A percentile compares a stretch with the other conserved stretches of the same genome.
Evolutionary conservation across 768 basidiomycete genomes (phyloP).

Genomic region (Cystofilobasidium macerans): DNA sequence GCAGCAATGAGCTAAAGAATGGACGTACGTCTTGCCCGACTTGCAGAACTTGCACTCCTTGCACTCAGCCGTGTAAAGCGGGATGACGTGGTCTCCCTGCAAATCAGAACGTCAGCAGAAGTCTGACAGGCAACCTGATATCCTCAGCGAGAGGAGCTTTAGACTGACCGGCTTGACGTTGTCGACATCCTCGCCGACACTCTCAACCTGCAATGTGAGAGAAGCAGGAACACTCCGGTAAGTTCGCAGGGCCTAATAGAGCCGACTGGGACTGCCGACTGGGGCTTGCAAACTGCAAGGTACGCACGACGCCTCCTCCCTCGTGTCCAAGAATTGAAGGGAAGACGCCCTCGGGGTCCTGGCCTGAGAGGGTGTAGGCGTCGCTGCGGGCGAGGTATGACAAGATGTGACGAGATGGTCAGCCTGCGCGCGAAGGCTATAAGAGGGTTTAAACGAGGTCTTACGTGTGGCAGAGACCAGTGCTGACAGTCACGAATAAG

Average conservation of each 20-base stretch:
- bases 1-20: constrained; percentile 39
- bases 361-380: constrained; percentile 90
- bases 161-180: constrained; percentile 49
- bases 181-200: constrained; percentile 92
- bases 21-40: constrained; percentile 81
- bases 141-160: not conserved
- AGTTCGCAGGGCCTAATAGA: no score
- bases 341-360: constrained; percentile 68
- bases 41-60: constrained; percentile 98
- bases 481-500: constrained; percentile 38
- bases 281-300: no score
- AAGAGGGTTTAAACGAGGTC: constrained; percentile 16
- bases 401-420: not conserved
- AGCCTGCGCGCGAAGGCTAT: not conserved
- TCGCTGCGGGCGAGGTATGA: constrained; percentile 42
- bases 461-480: constrained; percentile 87
- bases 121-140: not conserved
- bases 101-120: not conserved
- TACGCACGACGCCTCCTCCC: constrained; percentile 41
- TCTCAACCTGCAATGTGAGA: constrained; percentile 60
- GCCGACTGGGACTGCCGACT: no score
- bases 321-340: constrained; percentile 70
- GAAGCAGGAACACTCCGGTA: no score
- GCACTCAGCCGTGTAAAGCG: constrained; percentile 92
- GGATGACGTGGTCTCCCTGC: constrained; percentile 90